Percentiles rank a stretch among this genome's conserved stretches.
These are phyloP conservation scores for Polymyxa betae DNA, from an alignment of 208 protist species.

Conservation along the genomic window DNA sequence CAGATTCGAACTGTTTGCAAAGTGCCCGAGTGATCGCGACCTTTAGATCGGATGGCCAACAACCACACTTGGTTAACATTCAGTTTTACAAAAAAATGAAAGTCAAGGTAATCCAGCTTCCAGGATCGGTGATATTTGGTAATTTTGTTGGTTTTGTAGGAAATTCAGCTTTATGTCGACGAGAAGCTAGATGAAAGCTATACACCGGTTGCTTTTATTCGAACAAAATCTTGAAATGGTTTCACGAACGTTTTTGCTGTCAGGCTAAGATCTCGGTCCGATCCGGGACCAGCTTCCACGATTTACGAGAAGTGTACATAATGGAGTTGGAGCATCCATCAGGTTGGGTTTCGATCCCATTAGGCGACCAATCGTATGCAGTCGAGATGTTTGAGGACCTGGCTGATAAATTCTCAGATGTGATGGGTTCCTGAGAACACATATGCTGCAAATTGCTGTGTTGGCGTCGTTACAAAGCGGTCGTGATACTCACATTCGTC, in stretches of 20 bases:
- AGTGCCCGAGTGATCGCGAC: background rate
- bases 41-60: constrained; percentile 70
- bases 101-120: constrained; percentile 57
- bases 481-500: constrained; percentile 80
- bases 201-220: constrained; percentile 68
- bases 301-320: constrained; percentile 67
- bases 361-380: no score
- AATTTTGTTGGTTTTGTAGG: constrained; percentile 38
- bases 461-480: constrained; percentile 79
- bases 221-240: background rate
- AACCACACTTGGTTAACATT: constrained; percentile 79
- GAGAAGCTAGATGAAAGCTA: constrained; percentile 80
- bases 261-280: constrained; percentile 48
- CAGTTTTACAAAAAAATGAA: constrained; percentile 77
- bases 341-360: constrained; percentile 73
- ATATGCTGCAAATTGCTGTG: constrained; percentile 76
- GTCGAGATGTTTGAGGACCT: no score
- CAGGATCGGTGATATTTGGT: background rate
- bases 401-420: background rate
- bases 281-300: constrained; percentile 56
- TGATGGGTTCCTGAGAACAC: background rate
- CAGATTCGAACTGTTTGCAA: background rate
- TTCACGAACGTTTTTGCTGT: background rate
- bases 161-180: constrained; percentile 68
- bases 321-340: constrained; percentile 72